Conservation (phyloP, 305 asterid genomes). For the Petunia hybrid region DNA sequence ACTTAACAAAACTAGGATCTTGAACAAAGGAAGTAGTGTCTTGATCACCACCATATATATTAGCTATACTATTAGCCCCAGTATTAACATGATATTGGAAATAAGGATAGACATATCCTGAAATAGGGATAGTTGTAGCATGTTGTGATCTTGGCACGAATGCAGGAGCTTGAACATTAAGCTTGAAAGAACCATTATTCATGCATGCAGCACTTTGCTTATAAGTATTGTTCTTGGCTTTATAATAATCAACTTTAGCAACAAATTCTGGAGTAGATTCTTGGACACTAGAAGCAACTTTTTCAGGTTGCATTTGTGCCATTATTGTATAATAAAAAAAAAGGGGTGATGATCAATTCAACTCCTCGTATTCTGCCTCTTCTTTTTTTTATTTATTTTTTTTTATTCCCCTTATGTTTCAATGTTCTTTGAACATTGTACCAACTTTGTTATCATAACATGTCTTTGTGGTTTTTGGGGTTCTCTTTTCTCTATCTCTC, state of each 20-base stretch:
- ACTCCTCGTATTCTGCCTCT: constrained; percentile 30
- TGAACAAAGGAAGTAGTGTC: constrained; percentile 49
- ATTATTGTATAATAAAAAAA: constrained; percentile 24
- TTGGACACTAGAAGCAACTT: constrained; percentile 33
- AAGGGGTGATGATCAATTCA: constrained; percentile 27
- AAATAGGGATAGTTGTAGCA: constrained; percentile 46
- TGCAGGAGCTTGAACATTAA: constrained; percentile 87
- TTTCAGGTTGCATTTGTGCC: constrained; percentile 44
- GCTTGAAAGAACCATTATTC: constrained; percentile 53
- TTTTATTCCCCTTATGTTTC: constrained; percentile 10
- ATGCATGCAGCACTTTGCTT: not conserved
- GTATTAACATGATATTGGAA: constrained; percentile 61
- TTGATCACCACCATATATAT: constrained; percentile 69
- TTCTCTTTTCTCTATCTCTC: not conserved
- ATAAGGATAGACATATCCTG: constrained; percentile 72
- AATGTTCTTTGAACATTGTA: constrained; percentile 19
- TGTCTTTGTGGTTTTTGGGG: not conserved
- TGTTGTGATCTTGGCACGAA: constrained; percentile 65
- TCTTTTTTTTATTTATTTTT: not conserved
- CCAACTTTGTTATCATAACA: constrained; percentile 1
- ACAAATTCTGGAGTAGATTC: constrained; percentile 31
- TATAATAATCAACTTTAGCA: constrained; percentile 25
- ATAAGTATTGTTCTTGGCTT: constrained; percentile 16
- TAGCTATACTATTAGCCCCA: constrained; percentile 45
- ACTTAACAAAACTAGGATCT: constrained; percentile 34